Evolutionary conservation across 768 basidiomycete species (phyloP).

Genomic region (Kondoa subrosea): DNA sequence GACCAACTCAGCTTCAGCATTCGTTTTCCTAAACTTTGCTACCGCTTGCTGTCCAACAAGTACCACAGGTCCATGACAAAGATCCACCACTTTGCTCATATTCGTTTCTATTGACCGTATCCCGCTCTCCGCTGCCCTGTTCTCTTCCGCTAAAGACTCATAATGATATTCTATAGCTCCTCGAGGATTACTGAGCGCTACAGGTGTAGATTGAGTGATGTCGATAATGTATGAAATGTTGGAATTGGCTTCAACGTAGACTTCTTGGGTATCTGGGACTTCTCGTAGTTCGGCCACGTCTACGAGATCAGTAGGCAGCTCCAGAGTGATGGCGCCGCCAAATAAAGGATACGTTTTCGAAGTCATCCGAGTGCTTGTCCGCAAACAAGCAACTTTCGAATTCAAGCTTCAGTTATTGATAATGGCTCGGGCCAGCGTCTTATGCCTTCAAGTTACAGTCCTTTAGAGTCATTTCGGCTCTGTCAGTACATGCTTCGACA

Average conservation of each 20-base stretch:
- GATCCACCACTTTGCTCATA: conserved; percentile 32
- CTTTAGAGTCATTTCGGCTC: no score
- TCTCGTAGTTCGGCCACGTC: conserved; percentile 70
- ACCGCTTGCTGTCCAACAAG: conserved; percentile 56
- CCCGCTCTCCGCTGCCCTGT: conserved; percentile 40
- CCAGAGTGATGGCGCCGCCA: conserved; percentile 63
- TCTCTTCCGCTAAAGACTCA: conserved; percentile 76
- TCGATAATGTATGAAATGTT: conserved; percentile 66
- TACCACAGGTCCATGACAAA: conserved; percentile 34
- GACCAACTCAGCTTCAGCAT: conserved; percentile 45
- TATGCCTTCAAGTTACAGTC: no score
- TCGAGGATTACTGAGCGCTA: conserved; percentile 33
- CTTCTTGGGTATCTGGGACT: conserved; percentile 88
- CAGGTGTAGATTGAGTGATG: conserved; percentile 52
- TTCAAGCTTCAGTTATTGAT: no score
- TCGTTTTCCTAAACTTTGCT: conserved; percentile 53
- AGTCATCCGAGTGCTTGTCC: background rate
- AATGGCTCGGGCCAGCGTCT: no score
- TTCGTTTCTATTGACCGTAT: conserved; percentile 36
- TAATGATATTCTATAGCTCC: conserved; percentile 62
- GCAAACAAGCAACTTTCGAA: no score
- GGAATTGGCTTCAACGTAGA: conserved; percentile 56
- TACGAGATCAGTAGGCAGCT: conserved; percentile 43
- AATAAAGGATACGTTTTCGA: conserved; percentile 41
- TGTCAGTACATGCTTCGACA: no score